Base-by-base conservation (phyloP, 805 yeast species). In the Pichia cephalocereana region DNA sequence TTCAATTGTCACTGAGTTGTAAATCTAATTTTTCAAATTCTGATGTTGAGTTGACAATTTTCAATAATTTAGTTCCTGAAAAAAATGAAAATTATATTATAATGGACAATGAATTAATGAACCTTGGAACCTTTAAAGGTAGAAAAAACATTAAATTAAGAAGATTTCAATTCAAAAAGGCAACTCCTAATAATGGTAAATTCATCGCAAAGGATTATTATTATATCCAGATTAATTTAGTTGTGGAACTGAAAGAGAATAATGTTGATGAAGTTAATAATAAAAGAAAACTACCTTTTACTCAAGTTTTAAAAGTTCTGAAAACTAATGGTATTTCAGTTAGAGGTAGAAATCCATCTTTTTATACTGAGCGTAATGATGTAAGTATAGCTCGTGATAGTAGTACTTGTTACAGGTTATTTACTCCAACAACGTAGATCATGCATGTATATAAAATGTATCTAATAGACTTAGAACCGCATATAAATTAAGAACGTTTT, bases 291-390 rank as follows among this genome's bases (percentile, higher is more conserved):
- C 17, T 31, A 14, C 30, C 46, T 7, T 23, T 47, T 7, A 19
- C 15, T 7, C 15, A 43, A 14, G 34, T 9, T n/a, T 6, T 54
- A 1, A 18, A 30, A 7, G 45, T 30, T 2, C 51, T 65, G n/a
- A 52, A 55, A 38, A 63, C 70, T 0, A 55, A 71, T 34, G 80
- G 80, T 1, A 72, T 79, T 4, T 75, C 76, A 14, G 83, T 79
- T 9, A 61, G 84, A 52, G 84, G 84, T 3, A 61, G 83, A 45
- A 79, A 79, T 54, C 83, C 84, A 3, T 70, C 77, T n/a, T 79
- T 79, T 52, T 79, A 78, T 55, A 70, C 71, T 34, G 77, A 75
- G 48, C 63, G 79, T 48, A 72, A 75, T 44, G 81, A 77, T 55
- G 60, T 76, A 19, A 56, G 71, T 44, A 70, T 79, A 19, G 46